Evolutionary conservation across 2,329 filamentous ascomycete genomes (phyloP).

Genomic region (Hirsutella rhossiliensis): DNA sequence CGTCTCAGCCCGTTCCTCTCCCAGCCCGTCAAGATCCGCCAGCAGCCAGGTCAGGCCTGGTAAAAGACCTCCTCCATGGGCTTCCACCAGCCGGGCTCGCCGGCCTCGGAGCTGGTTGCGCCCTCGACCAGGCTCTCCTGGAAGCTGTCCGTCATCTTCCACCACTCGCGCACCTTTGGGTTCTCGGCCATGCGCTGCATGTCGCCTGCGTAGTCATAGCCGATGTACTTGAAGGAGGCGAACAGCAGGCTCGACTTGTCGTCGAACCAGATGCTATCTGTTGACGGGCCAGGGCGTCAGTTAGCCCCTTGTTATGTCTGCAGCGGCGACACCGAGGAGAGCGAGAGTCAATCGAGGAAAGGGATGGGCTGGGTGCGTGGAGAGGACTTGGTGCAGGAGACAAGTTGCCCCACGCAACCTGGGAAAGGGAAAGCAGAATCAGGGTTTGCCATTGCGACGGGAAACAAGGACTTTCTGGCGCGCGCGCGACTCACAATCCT

Average conservation of each 20-base stretch:
- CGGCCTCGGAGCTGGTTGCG: conserved; percentile 44
- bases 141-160: conserved; percentile 67
- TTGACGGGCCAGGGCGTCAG: neutral
- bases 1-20: no score
- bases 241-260: conserved; percentile 52
- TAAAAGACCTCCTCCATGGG: conserved; percentile 59
- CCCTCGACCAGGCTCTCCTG: conserved; percentile 54
- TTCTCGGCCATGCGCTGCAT: conserved; percentile 68
- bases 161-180: conserved; percentile 65
- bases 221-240: conserved; percentile 68
- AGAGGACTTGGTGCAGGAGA: no score
- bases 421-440: no score
- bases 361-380: no score
- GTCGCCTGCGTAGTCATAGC: conserved; percentile 57
- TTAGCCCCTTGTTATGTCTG: neutral
- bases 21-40: no score
- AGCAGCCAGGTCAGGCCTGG: conserved; percentile 29
- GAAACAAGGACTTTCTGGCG: no score
- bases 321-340: no score
- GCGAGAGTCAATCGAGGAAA: no score
- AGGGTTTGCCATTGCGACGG: no score
- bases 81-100: conserved; percentile 56
- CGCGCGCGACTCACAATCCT: conserved; percentile 55
- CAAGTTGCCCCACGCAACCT: no score
- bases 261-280: conserved; percentile 65